Base-by-base conservation (phyloP, 2,329 filamentous ascomycete species). In the Penicillium sp. region DNA sequence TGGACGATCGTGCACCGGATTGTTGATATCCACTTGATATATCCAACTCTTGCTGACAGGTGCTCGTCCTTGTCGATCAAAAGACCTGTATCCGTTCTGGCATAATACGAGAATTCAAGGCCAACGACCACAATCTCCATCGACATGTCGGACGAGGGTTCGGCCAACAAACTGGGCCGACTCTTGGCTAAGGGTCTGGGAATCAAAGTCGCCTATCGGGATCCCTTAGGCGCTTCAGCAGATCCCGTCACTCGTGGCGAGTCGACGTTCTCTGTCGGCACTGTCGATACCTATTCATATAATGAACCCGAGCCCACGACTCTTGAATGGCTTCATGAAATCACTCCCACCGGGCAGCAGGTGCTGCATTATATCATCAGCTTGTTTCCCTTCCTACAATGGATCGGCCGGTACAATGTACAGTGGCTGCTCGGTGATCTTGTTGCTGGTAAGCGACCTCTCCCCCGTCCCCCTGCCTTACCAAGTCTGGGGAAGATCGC, bases 391-490 rank as follows among this genome's bases (percentile, higher is more conserved):
- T 97, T 96, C 64, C 66, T 86, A 4, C 76, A 81, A n/a, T 98
- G 93, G 93, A 91, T 97, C 48, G 70, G 74, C 9, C 81, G 84
- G 58, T 98, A 98, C 73, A 98, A 98, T 65, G 9, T 84, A 4
- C 84, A 90, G 73, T 98, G 93, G 93, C 71, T 96, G 5, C 68
- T 82, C 12, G 93, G 93, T 60, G 93, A 98, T 71, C 70, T 97
- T 40, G 84, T 97, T 48, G 91, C 93, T 50, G 91, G 87, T 86
- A 65, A 64, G 80, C 52, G 4, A 24, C 8, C 12, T n/a, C 11
- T 7, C 29, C 29, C 11, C 29, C 11, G 3, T 32, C 3, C 11
- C 29, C 29, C 8, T 11, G 8, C 11, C 3, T 32, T 5, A 8
- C 29, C 29, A 32, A 32, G 29, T 7, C 11, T 8, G 29, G 29